Evolutionary conservation across 176 grass and related monocot species (phyloP).

Genomic region (Ensete ventricosum): DNA sequence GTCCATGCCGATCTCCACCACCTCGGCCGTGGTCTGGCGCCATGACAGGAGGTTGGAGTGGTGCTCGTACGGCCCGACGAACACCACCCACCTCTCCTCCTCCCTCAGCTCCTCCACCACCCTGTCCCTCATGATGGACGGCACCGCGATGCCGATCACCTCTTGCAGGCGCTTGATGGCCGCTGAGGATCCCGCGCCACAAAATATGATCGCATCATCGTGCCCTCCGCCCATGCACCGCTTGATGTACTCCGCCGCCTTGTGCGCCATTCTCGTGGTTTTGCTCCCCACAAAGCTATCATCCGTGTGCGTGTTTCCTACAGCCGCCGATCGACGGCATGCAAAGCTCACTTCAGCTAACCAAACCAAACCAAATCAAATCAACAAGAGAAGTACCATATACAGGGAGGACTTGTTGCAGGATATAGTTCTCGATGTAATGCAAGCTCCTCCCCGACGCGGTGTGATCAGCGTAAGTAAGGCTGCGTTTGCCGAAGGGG

Average conservation of each 20-base stretch:
- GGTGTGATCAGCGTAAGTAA: conserved; percentile 76
- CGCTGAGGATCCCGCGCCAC: conserved; percentile 45
- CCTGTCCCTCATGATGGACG: conserved; percentile 14
- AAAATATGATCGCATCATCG: conserved; percentile 54
- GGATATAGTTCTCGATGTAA: conserved; percentile 66
- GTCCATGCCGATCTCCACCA: conserved; percentile 53
- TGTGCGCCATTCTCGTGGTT: conserved; percentile 48
- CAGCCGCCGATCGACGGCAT: conserved; percentile 4
- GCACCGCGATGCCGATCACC: conserved; percentile 33
- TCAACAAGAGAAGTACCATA: conserved; percentile 37
- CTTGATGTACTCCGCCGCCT: conserved; percentile 58
- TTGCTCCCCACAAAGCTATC: conserved; percentile 78
- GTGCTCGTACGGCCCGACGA: conserved; percentile 68
- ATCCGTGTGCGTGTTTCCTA: conserved; percentile 84
- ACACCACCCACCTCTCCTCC: conserved; percentile 73
- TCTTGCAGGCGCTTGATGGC: conserved; percentile 77
- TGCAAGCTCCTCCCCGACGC: conserved; percentile 59
- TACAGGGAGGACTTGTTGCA: conserved; percentile 59
- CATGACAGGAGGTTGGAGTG: conserved; percentile 80
- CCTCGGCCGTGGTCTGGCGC: conserved; percentile 53
- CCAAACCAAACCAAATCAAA: no score
- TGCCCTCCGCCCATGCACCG: conserved; percentile 49
- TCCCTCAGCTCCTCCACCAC: conserved; percentile 18
- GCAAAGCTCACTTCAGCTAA: no score
- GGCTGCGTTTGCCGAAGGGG: conserved; percentile 46